These are phyloP conservation scores for Glycyrrhiza uralensis DNA, from an alignment of 306 rosid species.

Conservation along the genomic window DNA sequence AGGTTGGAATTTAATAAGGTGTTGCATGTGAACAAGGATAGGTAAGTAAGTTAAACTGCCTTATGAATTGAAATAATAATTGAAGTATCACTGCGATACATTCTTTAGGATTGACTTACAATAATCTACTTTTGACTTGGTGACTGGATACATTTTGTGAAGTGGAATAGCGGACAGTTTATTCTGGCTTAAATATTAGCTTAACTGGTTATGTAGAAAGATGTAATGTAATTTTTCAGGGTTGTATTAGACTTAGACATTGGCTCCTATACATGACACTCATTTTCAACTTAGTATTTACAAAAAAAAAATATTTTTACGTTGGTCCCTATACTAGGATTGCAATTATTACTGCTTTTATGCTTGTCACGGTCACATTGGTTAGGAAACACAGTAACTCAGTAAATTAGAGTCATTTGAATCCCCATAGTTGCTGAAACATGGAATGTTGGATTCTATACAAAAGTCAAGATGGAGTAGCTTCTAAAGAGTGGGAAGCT, in stretches of 20 bases:
- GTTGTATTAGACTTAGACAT: not conserved
- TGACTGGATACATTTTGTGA: too few species aligned
- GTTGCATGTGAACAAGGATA: not conserved
- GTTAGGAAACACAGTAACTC: not conserved
- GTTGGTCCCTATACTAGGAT: too few species aligned
- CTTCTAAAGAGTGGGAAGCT: too few species aligned
- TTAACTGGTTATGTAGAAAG: too few species aligned
- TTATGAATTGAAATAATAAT: too few species aligned
- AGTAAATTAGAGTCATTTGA: not conserved
- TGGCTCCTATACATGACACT: too few species aligned
- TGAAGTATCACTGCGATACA: not conserved
- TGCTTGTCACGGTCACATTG: not conserved
- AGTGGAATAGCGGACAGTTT: too few species aligned
- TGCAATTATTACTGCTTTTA: too few species aligned
- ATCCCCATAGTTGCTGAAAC: not conserved
- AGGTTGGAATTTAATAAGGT: not conserved
- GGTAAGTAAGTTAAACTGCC: not conserved
- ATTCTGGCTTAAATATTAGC: too few species aligned
- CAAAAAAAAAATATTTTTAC: too few species aligned
- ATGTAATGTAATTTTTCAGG: not conserved
- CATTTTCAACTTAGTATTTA: too few species aligned
- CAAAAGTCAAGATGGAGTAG: not conserved
- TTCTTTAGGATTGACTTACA: not conserved
- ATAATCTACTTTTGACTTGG: not conserved
- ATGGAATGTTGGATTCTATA: not conserved